Base-by-base conservation (phyloP, 1,284 basidiomycete genomes). In the Rhodofomes roseus region DNA sequence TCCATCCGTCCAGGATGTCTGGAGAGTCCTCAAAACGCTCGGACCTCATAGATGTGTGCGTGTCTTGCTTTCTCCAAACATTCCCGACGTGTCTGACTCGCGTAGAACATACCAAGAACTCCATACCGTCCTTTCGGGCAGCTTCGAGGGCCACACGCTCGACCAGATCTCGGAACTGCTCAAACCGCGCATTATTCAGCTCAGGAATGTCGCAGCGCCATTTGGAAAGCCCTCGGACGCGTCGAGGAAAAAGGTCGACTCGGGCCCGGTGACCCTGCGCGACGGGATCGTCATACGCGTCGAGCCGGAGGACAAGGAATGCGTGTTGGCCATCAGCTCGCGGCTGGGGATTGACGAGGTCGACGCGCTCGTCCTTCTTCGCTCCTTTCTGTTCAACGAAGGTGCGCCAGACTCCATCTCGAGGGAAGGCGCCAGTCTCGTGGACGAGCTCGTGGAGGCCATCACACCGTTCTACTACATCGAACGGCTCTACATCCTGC, bases 391-490 rank as follows among this genome's bases (percentile, higher is more conserved):
- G 18, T 91, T 89, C 70, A 91, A 93, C 69, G 84, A 90, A 69
- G 90, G 89, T 11, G 76, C 90, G 16, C 82, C 86, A 1, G 70
- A 80, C n/a, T 73, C 81, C 0, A 77, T 75, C 44, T 71, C 79
- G 23, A 73, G 77, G 34, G 76, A 79, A 25, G 76, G 77, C 54
- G 74, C 74, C 39, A 75, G 75, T 3, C 71, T 85, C 63, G 77
- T 85, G 11, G 81, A 84, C 36, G 84, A 88, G 62, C 77, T 93
- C 44, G 70, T 92, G 12, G 80, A 85, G 57, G 85, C 84, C 12
- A 88, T 95, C 66, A 89, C 85, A 1, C 84, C 86, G 16, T 95
- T 93, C 77, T 93, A 91, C 72, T 86, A 86, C 66, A 83, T 87
- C 7, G 92, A 95, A 71, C 82, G 89, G 20, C 80, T 94, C n/a